Percentiles rank a stretch among this genome's conserved stretches.
phyloP scores from a whole-genome alignment of 2,329 filamentous ascomycete genomes.

The Ceratocystiopsis brevicomis region DNA sequence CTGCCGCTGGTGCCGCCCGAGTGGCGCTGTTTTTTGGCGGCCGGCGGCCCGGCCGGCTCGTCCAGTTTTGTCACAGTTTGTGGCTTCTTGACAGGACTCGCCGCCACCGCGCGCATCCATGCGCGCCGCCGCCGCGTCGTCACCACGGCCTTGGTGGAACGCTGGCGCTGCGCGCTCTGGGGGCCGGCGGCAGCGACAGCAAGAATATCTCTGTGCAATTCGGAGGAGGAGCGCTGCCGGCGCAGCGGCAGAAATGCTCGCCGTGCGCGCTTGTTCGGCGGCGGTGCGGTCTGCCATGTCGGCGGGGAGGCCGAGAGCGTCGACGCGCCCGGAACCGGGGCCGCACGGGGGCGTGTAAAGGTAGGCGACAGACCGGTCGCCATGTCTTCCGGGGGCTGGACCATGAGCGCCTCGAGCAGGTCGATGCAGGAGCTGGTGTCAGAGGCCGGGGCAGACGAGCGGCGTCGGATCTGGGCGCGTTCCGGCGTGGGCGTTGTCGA shows the following conservation, averaged over 20 bases:
- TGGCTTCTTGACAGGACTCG: neutral
- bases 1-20: conserved; percentile 11
- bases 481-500: no score
- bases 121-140: neutral
- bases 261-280: no score
- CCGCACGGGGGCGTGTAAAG: conserved; percentile 6
- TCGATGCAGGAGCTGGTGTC: conserved; percentile 11
- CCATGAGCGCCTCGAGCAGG: conserved; percentile 14
- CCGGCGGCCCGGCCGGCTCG: neutral
- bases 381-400: neutral
- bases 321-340: neutral
- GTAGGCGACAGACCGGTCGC: neutral
- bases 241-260: no score
- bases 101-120: neutral
- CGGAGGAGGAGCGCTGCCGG: neutral
- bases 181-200: neutral
- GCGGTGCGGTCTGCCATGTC: no score
- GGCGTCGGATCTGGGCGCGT: no score
- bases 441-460: neutral
- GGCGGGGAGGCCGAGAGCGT: no score
- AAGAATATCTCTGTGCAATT: neutral
- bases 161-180: neutral
- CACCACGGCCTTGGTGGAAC: neutral
- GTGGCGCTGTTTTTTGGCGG: conserved; percentile 8
- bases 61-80: conserved; percentile 6